phyloP scores from a whole-genome alignment of 176 grass and related monocot species.

The Zea mays region Zm-B73-REFERENCE-NAM-5.0 NC_050102.1:17124501-17125000 shows the following conservation, averaged over 20 bases:
- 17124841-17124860: no score
- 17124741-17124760: neutral
- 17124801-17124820: no score
- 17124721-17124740: neutral
- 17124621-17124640: neutral
- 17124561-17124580: slow-evolving; percentile 70
- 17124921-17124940: no score
- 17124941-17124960: no score
- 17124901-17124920: no score
- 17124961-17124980: neutral
- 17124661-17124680: neutral
- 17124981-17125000: neutral
- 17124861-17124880: no score
- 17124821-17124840: no score
- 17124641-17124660: slow-evolving; percentile 5
- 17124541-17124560: slow-evolving; percentile 53
- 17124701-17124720: neutral
- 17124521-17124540: slow-evolving; percentile 92
- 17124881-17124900: no score
- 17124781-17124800: no score
- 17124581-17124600: neutral
- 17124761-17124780: no score
- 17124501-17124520: slow-evolving; percentile 73
- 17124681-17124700: neutral
- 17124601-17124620: slow-evolving; percentile 3